Conservation (phyloP, 2,329 filamentous ascomycete genomes). For the Byssochlamys sp. region DNA sequence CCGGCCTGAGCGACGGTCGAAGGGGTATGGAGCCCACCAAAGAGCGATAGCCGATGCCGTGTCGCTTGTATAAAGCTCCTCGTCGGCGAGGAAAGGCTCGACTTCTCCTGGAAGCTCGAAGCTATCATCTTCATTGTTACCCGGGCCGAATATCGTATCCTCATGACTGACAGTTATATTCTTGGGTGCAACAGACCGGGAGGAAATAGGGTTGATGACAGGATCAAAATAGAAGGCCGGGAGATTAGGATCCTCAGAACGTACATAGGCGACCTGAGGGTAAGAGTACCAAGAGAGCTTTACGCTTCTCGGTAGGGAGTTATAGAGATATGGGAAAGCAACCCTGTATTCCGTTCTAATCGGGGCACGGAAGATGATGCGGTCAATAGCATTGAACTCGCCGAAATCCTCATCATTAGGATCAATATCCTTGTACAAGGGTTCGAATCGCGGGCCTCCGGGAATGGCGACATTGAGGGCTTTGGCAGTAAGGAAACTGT, state of each 20-base stretch:
- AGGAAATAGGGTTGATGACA: slow-evolving; percentile 95
- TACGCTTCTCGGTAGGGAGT: slow-evolving; percentile 88
- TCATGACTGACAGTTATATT: slow-evolving; percentile 88
- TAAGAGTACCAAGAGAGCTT: slow-evolving; percentile 88
- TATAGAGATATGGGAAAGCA: slow-evolving; percentile 89
- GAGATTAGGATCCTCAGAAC: slow-evolving; percentile 75
- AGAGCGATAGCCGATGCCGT: slow-evolving; percentile 84
- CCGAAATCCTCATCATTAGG: slow-evolving; percentile 98
- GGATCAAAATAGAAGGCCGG: slow-evolving; percentile 97
- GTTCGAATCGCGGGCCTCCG: slow-evolving; percentile 93
- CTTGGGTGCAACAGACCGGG: slow-evolving; percentile 82
- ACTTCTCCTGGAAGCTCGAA: slow-evolving; percentile 72
- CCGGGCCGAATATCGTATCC: slow-evolving; percentile 79
- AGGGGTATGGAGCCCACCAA: slow-evolving; percentile 97
- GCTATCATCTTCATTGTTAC: slow-evolving; percentile 71
- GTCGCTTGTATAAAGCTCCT: slow-evolving; percentile 79
- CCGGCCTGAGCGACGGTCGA: slow-evolving; percentile 81
- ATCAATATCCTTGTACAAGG: slow-evolving; percentile 95
- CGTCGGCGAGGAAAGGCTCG: slow-evolving; percentile 80
- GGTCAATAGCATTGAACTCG: slow-evolving; percentile 98
- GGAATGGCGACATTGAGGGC: slow-evolving; percentile 93
- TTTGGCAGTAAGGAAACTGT: slow-evolving; percentile 91
- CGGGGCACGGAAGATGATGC: slow-evolving; percentile 93
- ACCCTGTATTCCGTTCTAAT: slow-evolving; percentile 94
- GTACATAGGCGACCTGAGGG: slow-evolving; percentile 83